These are phyloP conservation scores for Serpula lacrymans DNA, from an alignment of 768 basidiomycete species.

Conservation along the genomic window DNA sequence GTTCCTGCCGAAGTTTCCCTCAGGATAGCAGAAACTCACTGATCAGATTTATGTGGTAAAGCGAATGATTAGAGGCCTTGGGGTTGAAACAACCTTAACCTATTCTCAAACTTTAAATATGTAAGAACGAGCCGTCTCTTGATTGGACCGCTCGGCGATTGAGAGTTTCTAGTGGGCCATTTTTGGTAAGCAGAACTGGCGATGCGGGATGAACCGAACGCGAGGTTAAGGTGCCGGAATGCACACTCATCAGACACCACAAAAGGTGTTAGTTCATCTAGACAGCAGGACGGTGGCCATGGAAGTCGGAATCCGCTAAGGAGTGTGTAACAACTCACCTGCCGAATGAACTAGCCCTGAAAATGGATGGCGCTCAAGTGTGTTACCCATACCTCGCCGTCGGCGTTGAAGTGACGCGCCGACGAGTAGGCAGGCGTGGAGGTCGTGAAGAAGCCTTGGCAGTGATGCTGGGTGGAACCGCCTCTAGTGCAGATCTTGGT, in stretches of 20 bases:
- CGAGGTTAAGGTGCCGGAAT: conserved; percentile 80
- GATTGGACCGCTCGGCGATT: conserved; percentile 50
- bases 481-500: conserved; percentile 87
- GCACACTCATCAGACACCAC: conserved; percentile 82
- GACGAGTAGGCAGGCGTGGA: conserved; percentile 78
- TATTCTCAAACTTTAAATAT: conserved; percentile 73
- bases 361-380: conserved; percentile 89
- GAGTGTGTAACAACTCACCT: conserved; percentile 89
- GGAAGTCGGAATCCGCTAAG: conserved; percentile 84
- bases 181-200: conserved; percentile 74
- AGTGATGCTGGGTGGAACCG: conserved; percentile 70
- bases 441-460: conserved; percentile 79
- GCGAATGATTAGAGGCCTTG: conserved; percentile 92
- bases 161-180: conserved; percentile 72
- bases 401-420: conserved; percentile 66
- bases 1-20: conserved; percentile 91
- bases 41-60: conserved; percentile 68
- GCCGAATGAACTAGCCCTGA: conserved; percentile 89
- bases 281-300: conserved; percentile 88
- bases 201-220: conserved; percentile 70
- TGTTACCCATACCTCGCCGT: conserved; percentile 83
- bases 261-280: conserved; percentile 85
- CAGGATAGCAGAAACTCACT: conserved; percentile 67
- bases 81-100: conserved; percentile 86
- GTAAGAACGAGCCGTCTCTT: conserved; percentile 54